Evolutionary conservation across 805 yeast genomes (phyloP), one percentile per base, ranked within the genome.

Genomic region (Candida oleophila): DNA sequence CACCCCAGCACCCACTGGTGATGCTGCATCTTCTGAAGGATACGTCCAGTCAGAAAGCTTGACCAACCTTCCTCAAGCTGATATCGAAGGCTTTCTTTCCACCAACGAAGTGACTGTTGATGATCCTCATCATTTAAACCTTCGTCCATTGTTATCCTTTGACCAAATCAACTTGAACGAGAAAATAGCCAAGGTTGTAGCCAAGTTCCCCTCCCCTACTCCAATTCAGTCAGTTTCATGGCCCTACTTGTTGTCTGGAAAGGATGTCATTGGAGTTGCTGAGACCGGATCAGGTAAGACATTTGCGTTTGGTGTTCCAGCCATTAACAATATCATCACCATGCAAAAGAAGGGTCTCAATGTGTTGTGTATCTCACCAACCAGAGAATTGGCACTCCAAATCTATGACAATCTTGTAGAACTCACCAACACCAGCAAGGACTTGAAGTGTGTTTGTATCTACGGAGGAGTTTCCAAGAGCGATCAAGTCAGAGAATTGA

Each of bases 261-360:
- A 84, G 48, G 99, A 92, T 63, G 96, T 91, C 21, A 81, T 92
- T 54, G 99, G 98, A 65, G 96, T 92, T 53, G 99, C 99, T 12
- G 97, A 92, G 70, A 92, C 99, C 2, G 99, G 99, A 34, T 89
- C 97, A 0, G 99, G 99, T 61, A 92, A 92, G 68, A 92, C 99
- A 0, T 85, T 92, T 69, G 98, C 97, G 0, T 94, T 92, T 64
- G 96, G 97, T 64, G 94, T 94, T 28, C 99, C 99, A 41, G 97
- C 97, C n/a, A 78, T 92, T 44, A 77, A 89, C 60, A 82, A 83
- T 51, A 71, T 92, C 47, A 58, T 82, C 36, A 60, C 71, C 41
- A 57, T 74, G 41, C 64, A 64, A 61, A 65, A 69, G 41, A 63
- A 66, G 33, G 85, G 85, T 16, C 76, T 87, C 46, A 81, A 82